Conservation (phyloP, 805 yeast species). For the Phaffomyces opuntiae region DNA sequence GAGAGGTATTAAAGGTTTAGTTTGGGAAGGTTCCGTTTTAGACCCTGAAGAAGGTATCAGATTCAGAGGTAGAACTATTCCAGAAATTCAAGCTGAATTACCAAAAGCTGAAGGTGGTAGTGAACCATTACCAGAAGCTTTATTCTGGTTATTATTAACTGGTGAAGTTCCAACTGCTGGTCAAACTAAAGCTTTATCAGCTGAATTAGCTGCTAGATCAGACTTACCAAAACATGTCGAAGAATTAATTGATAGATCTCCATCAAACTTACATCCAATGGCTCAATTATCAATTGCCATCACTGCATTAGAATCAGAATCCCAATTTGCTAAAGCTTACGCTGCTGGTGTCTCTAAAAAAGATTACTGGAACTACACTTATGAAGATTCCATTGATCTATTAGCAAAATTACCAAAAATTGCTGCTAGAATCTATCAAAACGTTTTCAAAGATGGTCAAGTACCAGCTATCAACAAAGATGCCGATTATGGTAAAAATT, state of each 20-base stretch:
- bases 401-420: constrained; percentile 77
- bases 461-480: constrained; percentile 41
- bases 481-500: constrained; percentile 61
- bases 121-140: constrained; percentile 72
- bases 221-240: constrained; percentile 72
- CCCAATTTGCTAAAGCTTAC: constrained; percentile 78
- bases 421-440: constrained; percentile 79
- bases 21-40: constrained; percentile 84
- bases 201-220: constrained; percentile 74
- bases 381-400: constrained; percentile 72
- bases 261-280: constrained; percentile 79
- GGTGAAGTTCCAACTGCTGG: constrained; percentile 75
- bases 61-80: constrained; percentile 79
- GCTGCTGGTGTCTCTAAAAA: constrained; percentile 77
- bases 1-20: constrained; percentile 82
- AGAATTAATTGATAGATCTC: constrained; percentile 65
- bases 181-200: constrained; percentile 65
- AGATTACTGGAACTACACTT: constrained; percentile 80
- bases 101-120: constrained; percentile 65
- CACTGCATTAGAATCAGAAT: constrained; percentile 75
- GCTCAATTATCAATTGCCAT: constrained; percentile 83
- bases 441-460: constrained; percentile 78
- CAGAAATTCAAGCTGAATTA: constrained; percentile 64
- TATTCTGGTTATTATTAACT: constrained; percentile 76
- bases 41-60: constrained; percentile 84